Base-by-base conservation (phyloP, 1,284 basidiomycete species). In the Irpex sp. region DNA sequence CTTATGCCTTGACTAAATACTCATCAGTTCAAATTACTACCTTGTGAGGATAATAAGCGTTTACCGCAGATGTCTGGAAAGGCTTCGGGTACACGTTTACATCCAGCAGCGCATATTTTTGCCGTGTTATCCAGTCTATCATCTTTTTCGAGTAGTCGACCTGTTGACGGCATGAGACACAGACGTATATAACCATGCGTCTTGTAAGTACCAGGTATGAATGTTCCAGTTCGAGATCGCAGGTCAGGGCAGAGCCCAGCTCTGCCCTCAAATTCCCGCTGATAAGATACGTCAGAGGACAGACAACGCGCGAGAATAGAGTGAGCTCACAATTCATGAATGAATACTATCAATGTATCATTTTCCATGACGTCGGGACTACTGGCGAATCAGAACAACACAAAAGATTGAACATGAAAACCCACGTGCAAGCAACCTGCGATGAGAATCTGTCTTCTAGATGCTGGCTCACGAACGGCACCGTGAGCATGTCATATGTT, bases 221-320 rank as follows among this genome's bases (percentile, higher is more conserved):
- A 63, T 88, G 85, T 68, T 96, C 91, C 65, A 92, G 67, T 58
- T 90, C 81, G 19, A 94, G 79, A 70, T 96, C 86, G 65, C 90
- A 92, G 51, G 82, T 85, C n/a, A 84, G 76, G 6, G 84, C 86
- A 17, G 89, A 88, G 59, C 89, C 86, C 9, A 93, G 78, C 73
- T 96, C 92, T 7, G 91, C 84, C 13, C 92, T 87, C 58, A 97
- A 79, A 71, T 95, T 94, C 21, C 95, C 95, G 71, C 94, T 96
- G 64, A 11, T 56, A n/a, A 17, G 34, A 21, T 26, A 26, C 26
- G 4, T 59, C 15, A 63, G 61, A 48, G 51, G 6, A 31, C 17
- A 48, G 7, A 1, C 44, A n/a, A 40, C 56, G 3, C 56, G 40
- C 40, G 64, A 62, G 31, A 49, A 6, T 13, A 51, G 58, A 7